These are phyloP conservation scores for Umbelopsis isabellina DNA, from an alignment of 192 early-diverging fungal genomes.

Conservation along the genomic window DNA sequence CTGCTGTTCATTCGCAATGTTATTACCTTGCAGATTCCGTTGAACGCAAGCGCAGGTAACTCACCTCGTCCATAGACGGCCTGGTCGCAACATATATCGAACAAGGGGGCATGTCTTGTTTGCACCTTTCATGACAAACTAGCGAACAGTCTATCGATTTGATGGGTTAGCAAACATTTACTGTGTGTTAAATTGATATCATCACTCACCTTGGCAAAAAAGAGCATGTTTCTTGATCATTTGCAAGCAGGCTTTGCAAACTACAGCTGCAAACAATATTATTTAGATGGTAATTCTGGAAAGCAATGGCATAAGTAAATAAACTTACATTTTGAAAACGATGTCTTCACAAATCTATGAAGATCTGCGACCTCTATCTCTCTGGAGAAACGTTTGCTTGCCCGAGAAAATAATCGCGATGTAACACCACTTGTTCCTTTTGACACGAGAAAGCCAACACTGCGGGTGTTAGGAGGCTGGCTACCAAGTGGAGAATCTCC, in stretches of 20 bases:
- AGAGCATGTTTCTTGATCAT: conserved; percentile 55
- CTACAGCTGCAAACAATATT: conserved; percentile 39
- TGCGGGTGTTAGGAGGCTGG: neutral
- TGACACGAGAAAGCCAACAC: conserved; percentile 15
- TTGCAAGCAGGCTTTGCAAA: conserved; percentile 50
- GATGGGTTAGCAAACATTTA: neutral
- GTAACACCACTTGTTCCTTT: conserved; percentile 1
- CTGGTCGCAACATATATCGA: neutral
- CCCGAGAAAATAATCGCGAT: conserved; percentile 3
- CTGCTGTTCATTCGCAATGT: neutral
- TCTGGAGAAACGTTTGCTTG: conserved; percentile 14
- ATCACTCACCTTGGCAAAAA: conserved; percentile 55
- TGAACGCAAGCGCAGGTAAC: neutral
- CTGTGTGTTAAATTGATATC: neutral
- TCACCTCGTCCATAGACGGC: conserved; percentile 5
- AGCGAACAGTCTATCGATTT: conserved; percentile 30
- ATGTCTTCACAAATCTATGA: conserved; percentile 59
- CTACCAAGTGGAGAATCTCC: neutral
- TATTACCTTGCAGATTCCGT: neutral
- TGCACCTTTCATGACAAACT: conserved; percentile 44
- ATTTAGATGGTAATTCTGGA: too few relatives aligned
- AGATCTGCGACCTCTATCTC: conserved; percentile 37
- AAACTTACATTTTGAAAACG: conserved; percentile 57
- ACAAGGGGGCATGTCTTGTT: neutral
- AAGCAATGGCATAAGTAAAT: neutral